Evolutionary conservation across 192 early-diverging fungal species (phyloP).

Genomic region (Rhizophagus sp.): DNA sequence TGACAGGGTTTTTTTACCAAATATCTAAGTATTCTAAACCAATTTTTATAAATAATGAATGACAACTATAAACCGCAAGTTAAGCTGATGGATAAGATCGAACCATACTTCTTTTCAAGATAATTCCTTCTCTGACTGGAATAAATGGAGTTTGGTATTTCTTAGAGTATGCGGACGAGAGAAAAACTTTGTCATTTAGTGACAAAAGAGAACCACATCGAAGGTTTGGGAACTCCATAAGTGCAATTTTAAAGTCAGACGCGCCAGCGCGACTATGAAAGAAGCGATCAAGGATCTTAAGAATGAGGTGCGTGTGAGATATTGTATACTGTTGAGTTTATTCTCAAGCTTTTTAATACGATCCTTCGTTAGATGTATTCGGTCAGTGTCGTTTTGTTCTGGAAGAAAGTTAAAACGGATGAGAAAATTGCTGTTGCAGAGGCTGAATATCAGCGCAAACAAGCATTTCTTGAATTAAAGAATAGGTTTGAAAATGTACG

Average conservation of each 20-base stretch:
- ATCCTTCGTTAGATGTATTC: too few relatives aligned
- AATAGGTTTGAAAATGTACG: too few relatives aligned
- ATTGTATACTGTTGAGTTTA: not conserved
- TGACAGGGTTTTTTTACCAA: not conserved
- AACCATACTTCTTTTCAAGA: not conserved
- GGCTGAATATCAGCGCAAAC: too few relatives aligned
- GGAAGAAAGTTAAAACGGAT: too few relatives aligned
- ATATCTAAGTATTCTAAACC: not conserved
- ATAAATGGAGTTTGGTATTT: conserved; percentile 10
- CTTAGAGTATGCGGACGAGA: not conserved
- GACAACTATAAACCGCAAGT: not conserved
- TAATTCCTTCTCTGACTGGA: conserved; percentile 4
- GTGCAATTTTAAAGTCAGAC: not conserved
- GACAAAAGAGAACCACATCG: conserved; percentile 6
- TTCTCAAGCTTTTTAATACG: too few relatives aligned
- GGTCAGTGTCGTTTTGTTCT: too few relatives aligned
- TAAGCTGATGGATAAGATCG: not conserved
- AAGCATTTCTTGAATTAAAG: too few relatives aligned
- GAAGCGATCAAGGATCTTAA: not conserved
- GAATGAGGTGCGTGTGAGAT: not conserved
- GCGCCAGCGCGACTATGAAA: not conserved
- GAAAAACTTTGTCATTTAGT: not conserved
- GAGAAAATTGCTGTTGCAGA: too few relatives aligned
- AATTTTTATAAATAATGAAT: conserved; percentile 9
- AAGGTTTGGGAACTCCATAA: not conserved